Base-by-base conservation (phyloP, 176 grass and related monocot species). In the Oryza rufipogon region DNA sequence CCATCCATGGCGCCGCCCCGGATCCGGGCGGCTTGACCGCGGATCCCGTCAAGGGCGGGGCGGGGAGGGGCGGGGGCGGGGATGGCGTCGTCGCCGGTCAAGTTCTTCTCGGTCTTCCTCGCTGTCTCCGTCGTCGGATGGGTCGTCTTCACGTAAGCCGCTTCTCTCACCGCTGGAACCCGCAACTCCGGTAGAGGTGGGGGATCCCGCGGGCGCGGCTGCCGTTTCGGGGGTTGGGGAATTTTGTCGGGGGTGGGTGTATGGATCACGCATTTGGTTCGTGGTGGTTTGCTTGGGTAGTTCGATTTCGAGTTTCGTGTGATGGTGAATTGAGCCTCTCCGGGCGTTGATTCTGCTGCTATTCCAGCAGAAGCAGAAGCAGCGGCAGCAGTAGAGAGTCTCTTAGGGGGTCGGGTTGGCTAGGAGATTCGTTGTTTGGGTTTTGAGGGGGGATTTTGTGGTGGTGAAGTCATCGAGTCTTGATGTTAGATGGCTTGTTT, bases 51-150 rank as follows among this genome's bases (percentile, higher is more conserved):
- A 30, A 22, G 61, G 23, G 19, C 39, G 7, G 1, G 70, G 12
- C 30, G 6, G 28, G 28, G 28, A 1, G 28, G 28, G 68, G 51
- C 11, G 30, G 30, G 68, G 51, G 2, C 38, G 80, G 64, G 34
- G 85, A 98, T 98, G 96, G 96, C 96, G 38, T 98, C 96, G n/a
- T 98, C 96, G 58, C 96, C 93, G 60, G 96, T 93, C 38, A 95
- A 98, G 93, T 95, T 98, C 89, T 94, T 98, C 93, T 92, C 91
- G 22, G 87, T 94, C 74, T 93, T 98, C 70, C 89, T 98, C 49
- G 80, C 82, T 33, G 91, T 93, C 68, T 96, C 96, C 48, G 87
- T 91, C 71, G 52, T 95, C 77, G 96, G 91, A 86, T 98, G 96
- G 96, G 86, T 98, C 80, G 78, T 94, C 56, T 98, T 98, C 86